Evolutionary conservation across 2,329 filamentous ascomycete genomes (phyloP).

Genomic region (Fusarium floridanum): DNA sequence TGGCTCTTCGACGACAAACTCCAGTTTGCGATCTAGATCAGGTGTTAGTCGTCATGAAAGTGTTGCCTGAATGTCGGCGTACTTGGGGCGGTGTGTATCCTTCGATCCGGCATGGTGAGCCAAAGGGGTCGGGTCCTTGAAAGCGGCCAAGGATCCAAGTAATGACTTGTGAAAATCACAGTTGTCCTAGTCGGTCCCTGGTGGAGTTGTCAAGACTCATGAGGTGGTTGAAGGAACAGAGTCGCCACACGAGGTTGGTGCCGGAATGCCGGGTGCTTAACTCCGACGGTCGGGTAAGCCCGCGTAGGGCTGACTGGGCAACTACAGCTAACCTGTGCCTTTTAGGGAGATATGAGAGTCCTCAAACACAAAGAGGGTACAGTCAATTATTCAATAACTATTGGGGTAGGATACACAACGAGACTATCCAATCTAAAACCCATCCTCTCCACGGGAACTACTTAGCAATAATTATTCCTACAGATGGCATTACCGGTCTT

Average conservation of each 20-base stretch:
- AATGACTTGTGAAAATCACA: neutral
- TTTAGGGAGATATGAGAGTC: neutral
- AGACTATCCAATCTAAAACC: neutral
- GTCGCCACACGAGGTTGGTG: neutral
- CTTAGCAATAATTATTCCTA: neutral
- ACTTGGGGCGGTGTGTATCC: neutral
- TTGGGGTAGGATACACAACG: neutral
- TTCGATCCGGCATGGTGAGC: neutral
- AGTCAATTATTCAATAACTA: neutral
- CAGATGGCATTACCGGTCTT: neutral
- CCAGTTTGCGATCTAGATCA: neutral
- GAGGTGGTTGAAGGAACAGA: neutral
- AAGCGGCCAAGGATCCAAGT: neutral
- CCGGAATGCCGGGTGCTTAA: neutral
- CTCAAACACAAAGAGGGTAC: neutral
- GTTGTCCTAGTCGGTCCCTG: neutral
- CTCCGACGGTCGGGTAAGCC: neutral
- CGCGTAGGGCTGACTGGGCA: neutral
- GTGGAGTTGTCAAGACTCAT: neutral
- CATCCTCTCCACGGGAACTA: neutral
- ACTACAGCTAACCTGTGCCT: neutral
- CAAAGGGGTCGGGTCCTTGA: too few relatives aligned
- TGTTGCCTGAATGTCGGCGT: accelerated
- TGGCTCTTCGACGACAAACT: slow-evolving; percentile 25
- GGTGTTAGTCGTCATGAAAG: neutral